A percentile compares a stretch with the other conserved stretches of the same genome.
Evolutionary conservation across 306 rosid genomes (phyloP).

Genomic region (Geum urbanum): DNA sequence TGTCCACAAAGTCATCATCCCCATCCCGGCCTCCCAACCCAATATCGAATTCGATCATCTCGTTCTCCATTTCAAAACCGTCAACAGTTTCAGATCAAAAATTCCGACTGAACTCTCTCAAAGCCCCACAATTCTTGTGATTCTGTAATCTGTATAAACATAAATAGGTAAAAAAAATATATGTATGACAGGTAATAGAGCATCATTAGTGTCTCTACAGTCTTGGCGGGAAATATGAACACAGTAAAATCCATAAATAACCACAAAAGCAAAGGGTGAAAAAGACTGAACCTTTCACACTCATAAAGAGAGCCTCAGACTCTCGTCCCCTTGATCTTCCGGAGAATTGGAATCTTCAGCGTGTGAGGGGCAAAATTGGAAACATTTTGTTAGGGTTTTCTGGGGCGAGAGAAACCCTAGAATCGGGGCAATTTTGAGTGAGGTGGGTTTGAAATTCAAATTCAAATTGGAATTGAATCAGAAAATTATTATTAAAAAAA

Average conservation of each 20-base stretch:
- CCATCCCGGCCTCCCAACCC: slow-evolving; percentile 69
- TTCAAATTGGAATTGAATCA: slow-evolving; percentile 7
- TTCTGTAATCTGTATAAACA: slow-evolving; percentile 17
- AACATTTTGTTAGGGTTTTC: slow-evolving; percentile 24
- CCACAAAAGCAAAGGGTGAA: neutral
- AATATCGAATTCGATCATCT: slow-evolving; percentile 82
- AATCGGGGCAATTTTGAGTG: slow-evolving; percentile 9
- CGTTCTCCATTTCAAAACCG: slow-evolving; percentile 56
- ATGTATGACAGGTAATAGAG: neutral
- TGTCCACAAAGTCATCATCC: slow-evolving; percentile 60
- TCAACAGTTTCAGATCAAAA: slow-evolving; percentile 7
- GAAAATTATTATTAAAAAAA: neutral
- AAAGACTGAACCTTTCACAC: slow-evolving; percentile 23
- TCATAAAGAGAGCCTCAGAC: neutral
- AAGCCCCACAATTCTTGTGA: neutral
- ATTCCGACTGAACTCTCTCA: neutral
- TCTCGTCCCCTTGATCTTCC: slow-evolving; percentile 19
- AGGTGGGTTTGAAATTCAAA: neutral
- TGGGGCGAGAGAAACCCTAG: slow-evolving; percentile 28
- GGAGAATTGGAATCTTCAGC: neutral
- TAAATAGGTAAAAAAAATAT: neutral
- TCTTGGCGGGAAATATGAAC: slow-evolving; percentile 15
- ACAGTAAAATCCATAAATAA: neutral
- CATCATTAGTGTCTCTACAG: neutral
- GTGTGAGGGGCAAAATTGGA: neutral